A percentile compares a stretch with the other conserved stretches of the same genome.
Evolutionary conservation across 306 rosid species (phyloP).

Genomic region (Astragalus glycyphyllos): DNA sequence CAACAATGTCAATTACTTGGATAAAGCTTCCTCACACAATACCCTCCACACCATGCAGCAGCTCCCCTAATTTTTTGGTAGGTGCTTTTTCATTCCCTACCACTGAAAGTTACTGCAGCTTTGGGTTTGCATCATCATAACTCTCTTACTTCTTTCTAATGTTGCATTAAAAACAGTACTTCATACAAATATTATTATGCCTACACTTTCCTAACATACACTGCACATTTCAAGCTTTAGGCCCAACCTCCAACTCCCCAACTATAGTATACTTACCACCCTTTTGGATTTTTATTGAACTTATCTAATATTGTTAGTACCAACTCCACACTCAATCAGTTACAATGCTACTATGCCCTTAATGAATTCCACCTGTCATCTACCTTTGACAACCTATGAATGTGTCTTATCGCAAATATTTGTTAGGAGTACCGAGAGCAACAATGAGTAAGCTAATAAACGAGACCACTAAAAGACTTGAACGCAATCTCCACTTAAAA

Average conservation of each 20-base stretch:
- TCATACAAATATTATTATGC: no score
- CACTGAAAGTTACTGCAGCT: background rate
- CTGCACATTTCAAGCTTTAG: background rate
- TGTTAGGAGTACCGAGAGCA: no score
- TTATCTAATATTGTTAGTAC: background rate
- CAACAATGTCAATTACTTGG: background rate
- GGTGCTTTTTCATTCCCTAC: constrained; percentile 12
- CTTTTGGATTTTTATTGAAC: background rate
- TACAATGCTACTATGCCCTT: background rate
- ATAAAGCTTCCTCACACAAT: constrained; percentile 11
- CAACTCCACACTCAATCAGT: background rate
- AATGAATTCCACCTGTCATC: background rate
- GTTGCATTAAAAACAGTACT: no score
- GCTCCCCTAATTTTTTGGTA: constrained; percentile 6
- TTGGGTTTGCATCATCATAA: no score
- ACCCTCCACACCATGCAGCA: constrained; percentile 32
- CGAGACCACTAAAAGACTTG: no score
- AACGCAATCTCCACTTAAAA: no score
- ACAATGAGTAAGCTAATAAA: no score
- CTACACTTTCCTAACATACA: background rate
- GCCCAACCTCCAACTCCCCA: constrained; percentile 5
- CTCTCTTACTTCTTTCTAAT: no score
- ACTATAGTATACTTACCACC: constrained; percentile 5
- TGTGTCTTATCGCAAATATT: background rate
- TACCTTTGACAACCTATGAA: background rate